Evolutionary conservation across 2,329 filamentous ascomycete genomes (phyloP).

Genomic region (Xylaria sp.): DNA sequence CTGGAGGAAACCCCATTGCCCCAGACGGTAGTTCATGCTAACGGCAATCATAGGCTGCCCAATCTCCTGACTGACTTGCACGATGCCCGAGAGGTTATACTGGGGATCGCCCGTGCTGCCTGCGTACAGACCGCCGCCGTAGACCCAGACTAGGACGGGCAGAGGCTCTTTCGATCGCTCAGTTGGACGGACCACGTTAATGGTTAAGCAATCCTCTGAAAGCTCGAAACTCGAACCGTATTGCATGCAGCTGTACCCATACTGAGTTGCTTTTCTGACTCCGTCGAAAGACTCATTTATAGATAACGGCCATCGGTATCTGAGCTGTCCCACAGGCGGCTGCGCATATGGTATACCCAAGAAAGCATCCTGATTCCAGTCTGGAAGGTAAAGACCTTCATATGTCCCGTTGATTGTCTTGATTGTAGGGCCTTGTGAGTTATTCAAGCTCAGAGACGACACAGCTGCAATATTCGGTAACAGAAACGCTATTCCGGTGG

Average conservation of each 20-base stretch:
- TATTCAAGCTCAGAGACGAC: neutral
- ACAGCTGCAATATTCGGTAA: neutral
- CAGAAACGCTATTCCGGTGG: conserved; percentile 1
- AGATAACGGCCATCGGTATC: conserved; percentile 53
- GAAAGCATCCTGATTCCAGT: conserved; percentile 56
- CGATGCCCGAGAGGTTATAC: conserved; percentile 73
- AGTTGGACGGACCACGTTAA: conserved; percentile 57
- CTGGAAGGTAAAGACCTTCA: conserved; percentile 49
- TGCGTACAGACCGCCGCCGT: conserved; percentile 64
- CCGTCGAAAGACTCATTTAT: conserved; percentile 55
- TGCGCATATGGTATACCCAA: conserved; percentile 56
- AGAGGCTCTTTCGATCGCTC: conserved; percentile 49
- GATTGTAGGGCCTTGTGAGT: conserved; percentile 30
- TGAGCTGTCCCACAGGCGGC: conserved; percentile 51
- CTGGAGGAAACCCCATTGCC: conserved; percentile 65
- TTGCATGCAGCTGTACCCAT: conserved; percentile 60
- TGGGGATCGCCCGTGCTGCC: conserved; percentile 64
- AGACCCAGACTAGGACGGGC: conserved; percentile 66
- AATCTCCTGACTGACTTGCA: conserved; percentile 63
- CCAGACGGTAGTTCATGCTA: conserved; percentile 65
- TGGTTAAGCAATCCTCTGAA: conserved; percentile 61
- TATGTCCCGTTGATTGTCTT: conserved; percentile 51
- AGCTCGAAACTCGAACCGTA: conserved; percentile 56
- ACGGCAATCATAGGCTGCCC: conserved; percentile 65
- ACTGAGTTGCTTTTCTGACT: conserved; percentile 54